These are phyloP conservation scores for Wallacemonas sp. DNA, from an alignment of 208 protist genomes.

Conservation along the genomic window DNA sequence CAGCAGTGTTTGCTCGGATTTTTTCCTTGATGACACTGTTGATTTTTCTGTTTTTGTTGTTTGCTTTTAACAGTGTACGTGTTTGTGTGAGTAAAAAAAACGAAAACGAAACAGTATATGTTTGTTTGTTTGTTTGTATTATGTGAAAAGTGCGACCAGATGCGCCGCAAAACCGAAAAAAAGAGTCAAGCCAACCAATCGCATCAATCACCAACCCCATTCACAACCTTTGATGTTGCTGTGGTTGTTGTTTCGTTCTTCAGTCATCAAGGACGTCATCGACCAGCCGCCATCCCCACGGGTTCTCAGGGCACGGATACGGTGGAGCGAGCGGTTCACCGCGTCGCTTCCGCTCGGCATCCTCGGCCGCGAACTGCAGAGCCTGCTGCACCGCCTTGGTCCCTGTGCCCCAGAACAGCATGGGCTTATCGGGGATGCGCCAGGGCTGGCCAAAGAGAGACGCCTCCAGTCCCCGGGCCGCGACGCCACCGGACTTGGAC, in stretches of 20 bases:
- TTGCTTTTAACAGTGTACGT: not conserved
- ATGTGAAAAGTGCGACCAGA: too few relatives aligned
- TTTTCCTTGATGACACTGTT: too few relatives aligned
- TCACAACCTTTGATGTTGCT: too few relatives aligned
- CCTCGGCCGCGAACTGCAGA: constrained; percentile 77
- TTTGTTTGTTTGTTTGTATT: too few relatives aligned
- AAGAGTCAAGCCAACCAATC: not conserved
- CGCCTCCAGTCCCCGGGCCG: constrained; percentile 38
- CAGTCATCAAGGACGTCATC: constrained; percentile 80
- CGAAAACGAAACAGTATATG: constrained; percentile 1
- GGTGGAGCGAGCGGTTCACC: constrained; percentile 64
- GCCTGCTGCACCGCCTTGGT: constrained; percentile 78
- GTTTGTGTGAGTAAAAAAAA: not conserved
- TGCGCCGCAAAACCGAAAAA: constrained; percentile 2
- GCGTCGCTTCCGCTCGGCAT: constrained; percentile 58
- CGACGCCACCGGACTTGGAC: constrained; percentile 4
- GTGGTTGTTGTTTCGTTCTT: too few relatives aligned
- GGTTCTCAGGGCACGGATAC: constrained; percentile 84
- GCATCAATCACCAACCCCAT: too few relatives aligned
- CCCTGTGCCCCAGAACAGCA: constrained; percentile 88
- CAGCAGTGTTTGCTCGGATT: too few relatives aligned
- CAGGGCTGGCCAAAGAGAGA: constrained; percentile 72
- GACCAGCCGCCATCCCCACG: constrained; percentile 81
- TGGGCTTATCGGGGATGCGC: constrained; percentile 73
- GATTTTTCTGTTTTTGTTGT: too few relatives aligned